Evolutionary conservation across 305 asterid genomes (phyloP).

Genomic region (Fraxinus xanthoxyloides): DNA sequence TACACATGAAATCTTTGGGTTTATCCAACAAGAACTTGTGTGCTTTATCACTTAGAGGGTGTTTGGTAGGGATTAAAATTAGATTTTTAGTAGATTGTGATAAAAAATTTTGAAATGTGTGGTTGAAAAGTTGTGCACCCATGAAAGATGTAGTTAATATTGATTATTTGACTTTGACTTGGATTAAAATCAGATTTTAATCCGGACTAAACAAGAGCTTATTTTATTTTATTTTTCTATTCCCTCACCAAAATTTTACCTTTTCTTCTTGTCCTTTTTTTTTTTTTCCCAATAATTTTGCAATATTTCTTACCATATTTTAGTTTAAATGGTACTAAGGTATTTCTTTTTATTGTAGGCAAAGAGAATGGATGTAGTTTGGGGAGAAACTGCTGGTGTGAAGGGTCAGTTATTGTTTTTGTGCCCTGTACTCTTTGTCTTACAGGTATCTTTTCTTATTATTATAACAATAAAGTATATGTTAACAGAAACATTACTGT

Average conservation of each 20-base stretch:
- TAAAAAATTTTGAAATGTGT: too few relatives aligned
- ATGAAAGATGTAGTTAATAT: too few relatives aligned
- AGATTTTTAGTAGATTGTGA: too few relatives aligned
- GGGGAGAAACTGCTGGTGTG: constrained; percentile 63
- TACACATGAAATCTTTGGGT: constrained; percentile 24
- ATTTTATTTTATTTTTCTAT: too few relatives aligned
- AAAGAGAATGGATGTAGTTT: constrained; percentile 57
- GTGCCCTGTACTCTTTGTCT: constrained; percentile 40
- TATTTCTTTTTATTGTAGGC: constrained; percentile 54
- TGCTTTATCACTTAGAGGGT: neutral
- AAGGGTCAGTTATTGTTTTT: constrained; percentile 49
- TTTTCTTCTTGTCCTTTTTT: neutral
- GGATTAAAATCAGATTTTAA: too few relatives aligned
- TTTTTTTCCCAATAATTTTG: neutral
- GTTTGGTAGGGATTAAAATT: too few relatives aligned
- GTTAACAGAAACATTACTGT: neutral
- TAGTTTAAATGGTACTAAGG: constrained; percentile 6
- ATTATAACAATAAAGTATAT: neutral
- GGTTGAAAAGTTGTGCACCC: too few relatives aligned
- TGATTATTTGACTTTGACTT: too few relatives aligned
- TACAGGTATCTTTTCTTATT: constrained; percentile 39
- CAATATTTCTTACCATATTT: constrained; percentile 1
- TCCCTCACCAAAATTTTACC: neutral
- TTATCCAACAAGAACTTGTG: constrained; percentile 5
- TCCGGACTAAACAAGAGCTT: too few relatives aligned